These are phyloP conservation scores for Vitis rupestris DNA, from an alignment of 164 flowering plant genomes.

Conservation along the genomic window DNA sequence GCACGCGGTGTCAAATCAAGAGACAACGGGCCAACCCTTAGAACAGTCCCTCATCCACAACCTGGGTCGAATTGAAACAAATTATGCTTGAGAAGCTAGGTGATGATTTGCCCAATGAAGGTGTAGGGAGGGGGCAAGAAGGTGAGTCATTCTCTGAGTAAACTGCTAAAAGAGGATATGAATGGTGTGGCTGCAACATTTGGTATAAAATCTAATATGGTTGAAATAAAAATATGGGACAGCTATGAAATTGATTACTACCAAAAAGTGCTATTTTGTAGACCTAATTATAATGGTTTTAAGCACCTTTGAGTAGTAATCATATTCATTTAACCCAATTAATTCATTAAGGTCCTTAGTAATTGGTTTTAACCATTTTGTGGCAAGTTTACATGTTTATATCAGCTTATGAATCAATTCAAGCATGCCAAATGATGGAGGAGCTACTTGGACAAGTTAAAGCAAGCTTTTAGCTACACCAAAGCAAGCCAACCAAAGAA, in stretches of 20 bases:
- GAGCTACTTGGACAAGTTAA: too few species aligned
- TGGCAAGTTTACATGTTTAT: too few species aligned
- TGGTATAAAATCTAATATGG: slow-evolving; percentile 18
- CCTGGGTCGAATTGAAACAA: slow-evolving; percentile 16
- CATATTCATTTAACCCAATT: too few species aligned
- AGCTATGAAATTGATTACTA: slow-evolving; percentile 12
- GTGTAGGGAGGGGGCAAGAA: slow-evolving; percentile 6
- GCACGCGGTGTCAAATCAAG: slow-evolving; percentile 39
- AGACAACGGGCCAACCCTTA: slow-evolving; percentile 13
- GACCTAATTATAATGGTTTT: too few species aligned
- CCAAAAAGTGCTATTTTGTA: too few species aligned
- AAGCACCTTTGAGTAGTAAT: too few species aligned
- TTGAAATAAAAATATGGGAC: slow-evolving; percentile 25
- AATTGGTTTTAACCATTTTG: too few species aligned
- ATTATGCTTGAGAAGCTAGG: slow-evolving; percentile 18
- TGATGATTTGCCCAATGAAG: slow-evolving; percentile 18
- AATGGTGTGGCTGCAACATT: slow-evolving; percentile 8
- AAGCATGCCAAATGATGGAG: too few species aligned
- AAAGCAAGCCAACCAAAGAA: too few species aligned
- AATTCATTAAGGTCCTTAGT: too few species aligned
- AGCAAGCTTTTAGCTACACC: too few species aligned
- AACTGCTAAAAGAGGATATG: slow-evolving; percentile 19
- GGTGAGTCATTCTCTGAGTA: slow-evolving; percentile 17
- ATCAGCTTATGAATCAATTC: too few species aligned
- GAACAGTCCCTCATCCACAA: slow-evolving; percentile 29